Base-by-base conservation (phyloP, 2,329 filamentous ascomycete genomes). In the Penicillium aurantiogriseum region DNA sequence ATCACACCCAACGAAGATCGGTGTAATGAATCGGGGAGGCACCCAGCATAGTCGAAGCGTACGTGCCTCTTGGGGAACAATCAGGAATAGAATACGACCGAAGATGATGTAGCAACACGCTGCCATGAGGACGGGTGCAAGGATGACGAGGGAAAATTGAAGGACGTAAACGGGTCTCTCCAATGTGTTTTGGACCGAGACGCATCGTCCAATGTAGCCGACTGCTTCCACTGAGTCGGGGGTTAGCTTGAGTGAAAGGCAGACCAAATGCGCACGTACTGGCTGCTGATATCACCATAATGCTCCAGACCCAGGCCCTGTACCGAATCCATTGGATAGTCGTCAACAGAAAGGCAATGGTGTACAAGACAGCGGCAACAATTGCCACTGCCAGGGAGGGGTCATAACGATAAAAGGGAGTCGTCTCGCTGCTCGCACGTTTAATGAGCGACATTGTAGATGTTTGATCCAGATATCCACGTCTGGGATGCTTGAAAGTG, bases 1-100 rank as follows among this genome's bases (percentile, higher is more conserved):
- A 50, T 78, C 76, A 50, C 71, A 78, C 9, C 71, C 71, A 11
- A 78, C 76, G 38, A 78, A 79, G n/a, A 78, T 71, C 4, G 68
- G 72, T 0, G 77, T 78, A 42, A 73, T 66, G 44, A 66, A 72
- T n/a, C 69, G 67, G 3, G 61, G 58, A 11, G 59, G 64, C 2
- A 76, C 71, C 75, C 74, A 78, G 48, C 76, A 71, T 8, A 77
- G 63, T 47, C 62, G 65, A 4, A 69, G 60, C 0, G 73, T 76
- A 29, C 72, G 67, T 33, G 64, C 54, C 33, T 71, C 63, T 4
- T 63, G 53, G 0, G 74, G 75, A 3, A 78, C 70, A n/a, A 76
- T 66, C 31, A 72, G 68, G 55, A 75, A 76, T 19, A 76, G 66
- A 49, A 77, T 74, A 27, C 75, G 74, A 35, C 74, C 70, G 57